Conservation (phyloP, 495 filamentous ascomycete genomes). For the Amniculicola lignicola region DNA sequence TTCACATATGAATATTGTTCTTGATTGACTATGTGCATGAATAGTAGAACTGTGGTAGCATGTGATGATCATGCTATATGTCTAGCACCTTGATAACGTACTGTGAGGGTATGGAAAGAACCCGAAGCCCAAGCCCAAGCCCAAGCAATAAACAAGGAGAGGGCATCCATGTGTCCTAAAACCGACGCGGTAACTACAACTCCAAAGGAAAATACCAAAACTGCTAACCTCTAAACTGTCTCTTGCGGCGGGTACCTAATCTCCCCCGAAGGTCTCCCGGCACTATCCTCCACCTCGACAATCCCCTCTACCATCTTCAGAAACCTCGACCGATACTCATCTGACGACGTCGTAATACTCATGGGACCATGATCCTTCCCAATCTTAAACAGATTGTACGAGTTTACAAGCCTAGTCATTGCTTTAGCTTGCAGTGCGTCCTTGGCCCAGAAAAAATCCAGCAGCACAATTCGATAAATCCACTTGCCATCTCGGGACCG, state of each 20-base stretch:
- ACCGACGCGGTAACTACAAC: no score
- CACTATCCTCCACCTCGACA: conserved; percentile 45
- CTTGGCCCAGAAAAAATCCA: conserved; percentile 71
- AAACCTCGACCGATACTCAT: conserved; percentile 65
- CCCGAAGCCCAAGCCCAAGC: no score
- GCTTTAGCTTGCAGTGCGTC: conserved; percentile 60
- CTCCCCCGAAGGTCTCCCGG: conserved; percentile 15
- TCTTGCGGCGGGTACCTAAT: not conserved
- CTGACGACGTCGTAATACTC: conserved; percentile 65
- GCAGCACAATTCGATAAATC: conserved; percentile 58
- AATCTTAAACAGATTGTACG: conserved; percentile 56
- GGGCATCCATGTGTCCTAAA: no score
- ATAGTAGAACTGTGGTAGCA: no score
- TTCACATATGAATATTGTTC: no score
- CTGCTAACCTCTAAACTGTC: no score
- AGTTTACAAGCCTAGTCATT: conserved; percentile 59
- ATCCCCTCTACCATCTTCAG: conserved; percentile 57
- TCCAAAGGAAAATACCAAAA: no score
- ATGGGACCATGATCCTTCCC: conserved; percentile 54
- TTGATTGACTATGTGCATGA: no score
- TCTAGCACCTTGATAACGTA: no score
- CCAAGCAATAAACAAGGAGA: no score
- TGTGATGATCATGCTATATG: no score
- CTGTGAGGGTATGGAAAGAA: no score
- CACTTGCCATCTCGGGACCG: conserved; percentile 58